Evolutionary conservation across 345 rosid genomes (phyloP), one percentile per base, ranked within the genome.

Genomic region (Zanthoxylum bungeanum): DNA sequence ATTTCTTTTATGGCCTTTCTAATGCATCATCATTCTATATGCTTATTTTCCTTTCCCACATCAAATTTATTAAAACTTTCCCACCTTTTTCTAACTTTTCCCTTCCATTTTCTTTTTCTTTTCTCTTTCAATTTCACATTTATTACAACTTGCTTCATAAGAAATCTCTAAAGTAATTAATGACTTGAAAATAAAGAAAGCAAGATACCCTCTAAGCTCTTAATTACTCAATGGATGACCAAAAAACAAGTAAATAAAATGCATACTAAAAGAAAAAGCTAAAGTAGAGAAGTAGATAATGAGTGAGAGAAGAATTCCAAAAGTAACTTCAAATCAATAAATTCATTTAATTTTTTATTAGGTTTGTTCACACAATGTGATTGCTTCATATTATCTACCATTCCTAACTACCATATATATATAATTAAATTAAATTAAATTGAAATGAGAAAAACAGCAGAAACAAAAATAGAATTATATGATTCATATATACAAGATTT

Each of bases 351-450:
- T 42, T 17, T 6, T 36, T 25, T 37, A 31, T 7, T 21, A 25
- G 51, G 69, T 80, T 71, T 68, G 66, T 36, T 51, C 55, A 24
- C 19, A 19, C 55, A 79, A 72, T 73, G 83, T 75, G 90, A 80
- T 79, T 75, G 86, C 69, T 75, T 70, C 79, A 69, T 64, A 53
- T 66, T 68, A 84, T 76, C 90, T 84, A 80, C 86, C 90, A 77
- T 78, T 86, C 90, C 71, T 22, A 86, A 80, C 88, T 79, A 84
- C 80, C 86, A 78, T 22, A 28, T 11, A 19, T 8, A 28, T 9
- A 22, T 5, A 25, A 28, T 59, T 19, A 10, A 7, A 44, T n/a
- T n/a, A n/a, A n/a, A n/a, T n/a, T n/a, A 37, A 57, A 5, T 58
- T 31, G 64, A 19, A 51, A 78, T 51, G 12, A 40, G 40, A 36